Evolutionary conservation across 2,329 filamentous ascomycete species (phyloP), one percentile per base, ranked within the genome.

Genomic region (Venturia pyrina): DNA sequence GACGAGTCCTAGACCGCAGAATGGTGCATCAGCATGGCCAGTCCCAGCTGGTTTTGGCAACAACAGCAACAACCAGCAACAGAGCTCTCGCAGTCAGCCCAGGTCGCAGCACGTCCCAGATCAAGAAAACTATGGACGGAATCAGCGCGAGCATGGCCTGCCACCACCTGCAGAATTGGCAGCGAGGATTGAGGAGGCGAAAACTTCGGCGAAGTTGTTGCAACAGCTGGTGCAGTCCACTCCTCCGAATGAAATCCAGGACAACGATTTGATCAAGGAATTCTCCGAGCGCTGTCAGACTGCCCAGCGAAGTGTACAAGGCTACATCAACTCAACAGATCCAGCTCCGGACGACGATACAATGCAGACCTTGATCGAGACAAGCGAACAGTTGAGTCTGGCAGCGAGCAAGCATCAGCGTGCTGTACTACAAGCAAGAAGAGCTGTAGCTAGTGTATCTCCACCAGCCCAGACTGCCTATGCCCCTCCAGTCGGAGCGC

Each of bases 301-400:
- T 65, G 93, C 93, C 5, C 88, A 90, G 64, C 84, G 88, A 65
- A 91, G 89, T 73, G 87, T 98, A 70, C 92, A 97, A 72, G 82
- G 82, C 41, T 98, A 96, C 78, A 96, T 98, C 81, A 82, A 87
- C 53, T 85, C 87, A 60, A 87, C 89, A 66, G 85, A 91, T 73
- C 93, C 93, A 0, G 75, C 85, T 0, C 93, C 93, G 0, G 95
- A 98, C 75, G 93, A 96, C 72, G 89, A 96, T 70, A 98, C 93
- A 0, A 91, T 98, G 84, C 87, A 95, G 73, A 93, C 87, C 17
- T 80, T 99, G 68, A 96, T 99, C 72, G 92, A 97, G 76, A 95
- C 91, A 17, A 96, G 96, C 74, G 95, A 98, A 76, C 89, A 93
- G 73, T 81, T 99, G 40, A 90, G 91, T 68, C 85, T 90, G 57